Base-by-base conservation (phyloP, 192 early-diverging fungal species). In the Cetraspora pellucida region DNA sequence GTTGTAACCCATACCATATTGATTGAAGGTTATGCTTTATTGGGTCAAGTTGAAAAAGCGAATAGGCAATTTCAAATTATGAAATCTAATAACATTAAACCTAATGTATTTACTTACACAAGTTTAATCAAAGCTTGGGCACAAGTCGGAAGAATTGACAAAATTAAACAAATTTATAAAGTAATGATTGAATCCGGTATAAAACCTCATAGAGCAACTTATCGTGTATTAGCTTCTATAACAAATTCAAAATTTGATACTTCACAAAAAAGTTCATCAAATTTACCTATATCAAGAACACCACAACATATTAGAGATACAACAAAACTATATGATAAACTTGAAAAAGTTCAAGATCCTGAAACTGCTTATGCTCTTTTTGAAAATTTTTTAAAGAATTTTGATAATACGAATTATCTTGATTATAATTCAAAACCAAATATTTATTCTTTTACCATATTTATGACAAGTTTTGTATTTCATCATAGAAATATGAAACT, bases 81-180 rank as follows among this genome's bases (percentile, higher is more conserved):
- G 31, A 68, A 78, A 28, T 46, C 16, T 8, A 37, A 44, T 37
- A 31, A 30, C 14, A 23, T 82, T 17, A 52, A 79, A 63, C 68
- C 78, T 10, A 83, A 82, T 77, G 74, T 74, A 25, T 73, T 58
- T 9, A 25, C 66, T 21, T 85, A 83, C 52, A 81, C 84, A 1
- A 80, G 82, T 58, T 44, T 81, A 5, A 80, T 83, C 49, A 78
- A 77, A 68, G 81, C 79, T 6, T 85, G 81, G 82, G 80, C 72
- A 30, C 77, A 83, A 65, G 71, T 74, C n/a, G 30, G 66, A 13
- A 76, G 71, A 23, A 76, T 65, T 61, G 75, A 78, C 25, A 77
- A 76, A 27, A 75, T 78, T 16, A 25, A 77, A 21, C 23, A 67
- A 13, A 67, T 82, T 58, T 83, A 81, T 52, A 50, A 85, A 21